Evolutionary conservation across 768 basidiomycete genomes (phyloP).

Genomic region (Collybiopsis luxurians): DNA sequence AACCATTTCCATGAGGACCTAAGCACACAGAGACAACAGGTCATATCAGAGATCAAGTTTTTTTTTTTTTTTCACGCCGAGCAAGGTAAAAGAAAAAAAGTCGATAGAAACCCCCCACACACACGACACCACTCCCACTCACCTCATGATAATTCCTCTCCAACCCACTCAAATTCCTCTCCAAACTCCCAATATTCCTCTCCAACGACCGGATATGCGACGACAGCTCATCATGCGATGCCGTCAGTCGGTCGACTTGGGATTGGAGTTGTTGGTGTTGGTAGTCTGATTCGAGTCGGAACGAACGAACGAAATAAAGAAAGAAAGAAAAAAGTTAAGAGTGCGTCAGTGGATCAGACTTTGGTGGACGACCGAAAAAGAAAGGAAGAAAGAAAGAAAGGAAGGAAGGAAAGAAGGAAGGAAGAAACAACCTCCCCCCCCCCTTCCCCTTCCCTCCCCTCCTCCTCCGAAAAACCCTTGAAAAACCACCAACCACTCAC

Average conservation of each 20-base stretch:
- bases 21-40: constrained; percentile 4
- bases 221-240: constrained; percentile 49
- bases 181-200: constrained; percentile 54
- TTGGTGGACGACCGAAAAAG: no score
- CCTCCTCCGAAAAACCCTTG: no score
- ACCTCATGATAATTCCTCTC: constrained; percentile 48
- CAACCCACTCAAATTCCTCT: constrained; percentile 29
- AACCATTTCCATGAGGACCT: constrained; percentile 67
- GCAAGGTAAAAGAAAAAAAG: no score
- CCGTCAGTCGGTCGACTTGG: constrained; percentile 45
- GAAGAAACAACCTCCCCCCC: neutral
- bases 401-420: neutral
- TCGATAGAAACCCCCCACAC: no score
- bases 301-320: neutral
- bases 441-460: neutral
- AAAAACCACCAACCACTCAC: no score
- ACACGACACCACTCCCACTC: neutral
- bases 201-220: constrained; percentile 57
- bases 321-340: neutral
- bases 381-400: no score
- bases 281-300: neutral
- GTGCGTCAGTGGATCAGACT: no score
- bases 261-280: constrained; percentile 33
- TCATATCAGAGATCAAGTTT: constrained; percentile 12
- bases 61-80: no score